Conservation (phyloP, 2,329 filamentous ascomycete species). For the Cladophialophora yegresii region DNA sequence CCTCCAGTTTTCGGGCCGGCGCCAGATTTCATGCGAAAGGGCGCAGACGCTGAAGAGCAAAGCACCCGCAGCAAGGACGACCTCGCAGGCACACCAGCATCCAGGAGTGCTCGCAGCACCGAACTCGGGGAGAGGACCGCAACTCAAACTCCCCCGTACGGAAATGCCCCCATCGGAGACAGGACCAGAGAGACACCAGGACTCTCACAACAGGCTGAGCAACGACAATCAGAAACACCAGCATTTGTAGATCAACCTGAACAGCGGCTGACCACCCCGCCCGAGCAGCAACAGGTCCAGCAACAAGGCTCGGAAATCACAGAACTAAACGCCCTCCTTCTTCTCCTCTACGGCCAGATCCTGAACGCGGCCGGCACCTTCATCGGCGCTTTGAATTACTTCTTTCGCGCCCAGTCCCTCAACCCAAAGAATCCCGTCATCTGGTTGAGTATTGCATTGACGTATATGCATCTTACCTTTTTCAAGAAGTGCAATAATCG, state of each 20-base stretch:
- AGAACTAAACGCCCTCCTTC: slow-evolving; percentile 73
- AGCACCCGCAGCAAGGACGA: neutral
- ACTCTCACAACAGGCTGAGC: neutral
- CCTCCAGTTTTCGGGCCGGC: slow-evolving; percentile 40
- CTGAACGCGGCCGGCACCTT: slow-evolving; percentile 82
- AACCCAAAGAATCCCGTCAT: slow-evolving; percentile 59
- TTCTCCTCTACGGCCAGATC: slow-evolving; percentile 89
- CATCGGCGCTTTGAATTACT: slow-evolving; percentile 82
- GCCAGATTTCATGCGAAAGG: slow-evolving; percentile 39
- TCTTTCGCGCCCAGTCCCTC: slow-evolving; percentile 66
- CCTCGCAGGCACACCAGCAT: neutral
- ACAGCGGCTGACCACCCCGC: neutral
- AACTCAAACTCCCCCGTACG: neutral
- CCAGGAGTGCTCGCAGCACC: neutral
- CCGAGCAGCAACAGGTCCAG: neutral
- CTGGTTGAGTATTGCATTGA: slow-evolving; percentile 76
- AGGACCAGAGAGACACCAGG: neutral
- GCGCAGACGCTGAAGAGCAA: neutral
- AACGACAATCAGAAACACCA: slow-evolving; percentile 8
- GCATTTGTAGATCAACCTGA: neutral
- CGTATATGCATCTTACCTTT: slow-evolving; percentile 84
- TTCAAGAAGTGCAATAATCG: slow-evolving; percentile 89
- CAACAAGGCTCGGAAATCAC: slow-evolving; percentile 38
- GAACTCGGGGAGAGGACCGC: neutral
- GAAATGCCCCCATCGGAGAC: neutral